phyloP scores from a whole-genome alignment of 2,329 filamentous ascomycete genomes.

The Neopestalotiopsis clavispora region DNA sequence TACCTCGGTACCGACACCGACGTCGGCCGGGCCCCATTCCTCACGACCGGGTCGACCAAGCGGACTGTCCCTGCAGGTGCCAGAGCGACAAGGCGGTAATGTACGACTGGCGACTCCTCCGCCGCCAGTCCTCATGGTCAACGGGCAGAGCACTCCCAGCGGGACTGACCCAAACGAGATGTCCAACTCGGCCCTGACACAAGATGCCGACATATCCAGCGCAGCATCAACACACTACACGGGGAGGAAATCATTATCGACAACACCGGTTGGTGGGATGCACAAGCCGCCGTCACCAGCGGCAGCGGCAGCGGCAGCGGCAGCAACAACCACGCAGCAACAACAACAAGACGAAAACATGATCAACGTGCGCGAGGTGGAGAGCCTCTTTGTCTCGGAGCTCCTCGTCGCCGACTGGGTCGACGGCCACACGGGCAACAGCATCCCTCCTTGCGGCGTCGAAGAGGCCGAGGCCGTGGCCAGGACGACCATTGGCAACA shows the following conservation, averaged over 20 bases:
- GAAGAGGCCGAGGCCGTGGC: conserved; percentile 61
- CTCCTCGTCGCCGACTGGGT: conserved; percentile 57
- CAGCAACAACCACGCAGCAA: too few species aligned
- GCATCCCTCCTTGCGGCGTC: conserved; percentile 47
- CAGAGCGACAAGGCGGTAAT: conserved; percentile 62
- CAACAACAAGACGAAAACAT: conserved; percentile 42
- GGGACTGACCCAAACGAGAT: background rate
- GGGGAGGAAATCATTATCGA: background rate
- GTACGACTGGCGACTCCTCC: conserved; percentile 67
- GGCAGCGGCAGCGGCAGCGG: conserved; percentile 31
- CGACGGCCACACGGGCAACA: conserved; percentile 47
- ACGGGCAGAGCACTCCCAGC: conserved; percentile 4
- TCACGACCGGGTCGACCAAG: conserved; percentile 45
- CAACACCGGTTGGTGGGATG: background rate
- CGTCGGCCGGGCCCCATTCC: conserved; percentile 21
- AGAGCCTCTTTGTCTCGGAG: conserved; percentile 57
- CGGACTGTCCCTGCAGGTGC: conserved; percentile 66
- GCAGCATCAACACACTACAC: conserved; percentile 28
- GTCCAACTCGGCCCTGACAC: background rate
- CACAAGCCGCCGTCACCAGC: conserved; percentile 17
- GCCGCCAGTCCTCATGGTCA: conserved; percentile 46
- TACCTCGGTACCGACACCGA: conserved; percentile 12
- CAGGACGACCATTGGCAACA: conserved; percentile 56
- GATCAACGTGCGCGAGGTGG: conserved; percentile 62
- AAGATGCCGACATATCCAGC: conserved; percentile 9